Percentiles rank a stretch among this genome's conserved stretches.
Conservation (phyloP, 2,329 filamentous ascomycete species). For the Penicillium sp. region DNA sequence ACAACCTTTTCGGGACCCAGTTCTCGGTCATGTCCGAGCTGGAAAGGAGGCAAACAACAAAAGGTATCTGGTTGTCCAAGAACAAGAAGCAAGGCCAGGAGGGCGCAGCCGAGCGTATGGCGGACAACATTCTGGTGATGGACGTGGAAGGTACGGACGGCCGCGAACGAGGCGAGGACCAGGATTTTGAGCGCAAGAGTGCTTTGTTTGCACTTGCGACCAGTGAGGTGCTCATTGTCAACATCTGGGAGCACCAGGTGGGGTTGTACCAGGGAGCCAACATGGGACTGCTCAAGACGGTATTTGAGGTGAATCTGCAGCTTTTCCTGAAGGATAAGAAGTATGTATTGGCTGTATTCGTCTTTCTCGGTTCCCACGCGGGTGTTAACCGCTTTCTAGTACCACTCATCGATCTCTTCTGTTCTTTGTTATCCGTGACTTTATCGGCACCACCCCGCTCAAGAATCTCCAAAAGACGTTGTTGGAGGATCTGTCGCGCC, state of each 20-base stretch:
- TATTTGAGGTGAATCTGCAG: constrained; percentile 97
- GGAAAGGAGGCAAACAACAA: constrained; percentile 92
- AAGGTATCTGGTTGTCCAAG: constrained; percentile 99
- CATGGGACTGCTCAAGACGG: constrained; percentile 97
- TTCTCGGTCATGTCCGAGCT: constrained; percentile 98
- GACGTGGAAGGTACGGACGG: constrained; percentile 98
- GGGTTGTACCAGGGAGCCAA: constrained; percentile 97
- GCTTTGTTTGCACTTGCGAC: constrained; percentile 95
- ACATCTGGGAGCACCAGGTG: constrained; percentile 99
- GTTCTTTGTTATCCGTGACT: constrained; percentile 98
- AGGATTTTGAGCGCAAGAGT: constrained; percentile 98
- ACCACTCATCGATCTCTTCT: constrained; percentile 85
- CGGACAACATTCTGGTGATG: constrained; percentile 98
- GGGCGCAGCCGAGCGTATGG: constrained; percentile 60
- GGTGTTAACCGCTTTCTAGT: constrained; percentile 45
- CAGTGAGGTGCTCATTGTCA: constrained; percentile 95
- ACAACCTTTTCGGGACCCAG: constrained; percentile 89
- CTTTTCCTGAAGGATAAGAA: constrained; percentile 94
- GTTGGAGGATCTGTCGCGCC: constrained; percentile 82
- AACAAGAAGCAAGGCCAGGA: constrained; percentile 65
- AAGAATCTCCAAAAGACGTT: constrained; percentile 86
- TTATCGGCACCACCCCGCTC: constrained; percentile 86
- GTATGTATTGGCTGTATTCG: constrained; percentile 49
- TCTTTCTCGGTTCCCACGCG: background rate
- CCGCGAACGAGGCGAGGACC: constrained; percentile 91